Evolutionary conservation across 164 flowering plant species (phyloP).

Genomic region (Liquidambar formosana): DNA sequence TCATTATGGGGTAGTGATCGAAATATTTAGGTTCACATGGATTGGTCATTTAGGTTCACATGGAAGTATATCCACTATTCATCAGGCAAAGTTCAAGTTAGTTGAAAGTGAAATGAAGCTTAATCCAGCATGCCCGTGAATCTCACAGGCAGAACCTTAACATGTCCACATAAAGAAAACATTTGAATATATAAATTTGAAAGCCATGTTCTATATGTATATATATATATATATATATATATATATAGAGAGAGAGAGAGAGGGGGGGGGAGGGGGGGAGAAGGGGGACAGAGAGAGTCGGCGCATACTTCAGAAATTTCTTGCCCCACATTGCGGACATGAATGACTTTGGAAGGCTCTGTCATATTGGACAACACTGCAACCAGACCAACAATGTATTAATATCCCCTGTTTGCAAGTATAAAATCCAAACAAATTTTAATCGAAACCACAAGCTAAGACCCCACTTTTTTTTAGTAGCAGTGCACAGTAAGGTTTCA

Average conservation of each 20-base stretch:
- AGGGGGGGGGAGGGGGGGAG: no score
- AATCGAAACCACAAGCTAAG: not conserved
- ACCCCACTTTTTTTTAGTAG: not conserved
- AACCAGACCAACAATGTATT: slow-evolving; percentile 12
- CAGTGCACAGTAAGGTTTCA: no score
- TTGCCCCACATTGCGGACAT: slow-evolving; percentile 95
- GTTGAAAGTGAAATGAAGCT: not conserved
- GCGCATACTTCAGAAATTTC: slow-evolving; percentile 84
- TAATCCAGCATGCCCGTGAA: not conserved
- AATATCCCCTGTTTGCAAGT: not conserved
- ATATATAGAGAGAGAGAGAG: not conserved
- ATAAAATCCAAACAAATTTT: not conserved
- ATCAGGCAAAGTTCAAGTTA: not conserved
- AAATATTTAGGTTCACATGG: not conserved
- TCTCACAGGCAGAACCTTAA: not conserved
- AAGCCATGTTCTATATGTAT: no score
- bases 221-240: no score
- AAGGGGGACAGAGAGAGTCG: no score
- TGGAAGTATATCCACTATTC: no score
- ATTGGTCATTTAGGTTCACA: no score
- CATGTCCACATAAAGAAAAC: not conserved
- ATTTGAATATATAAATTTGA: not conserved
- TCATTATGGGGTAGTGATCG: not conserved
- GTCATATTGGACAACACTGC: slow-evolving; percentile 54
- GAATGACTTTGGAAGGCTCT: slow-evolving; percentile 97